Base-by-base conservation (phyloP, 2,329 filamentous ascomycete genomes). In the Aspergillus sp. region DNA sequence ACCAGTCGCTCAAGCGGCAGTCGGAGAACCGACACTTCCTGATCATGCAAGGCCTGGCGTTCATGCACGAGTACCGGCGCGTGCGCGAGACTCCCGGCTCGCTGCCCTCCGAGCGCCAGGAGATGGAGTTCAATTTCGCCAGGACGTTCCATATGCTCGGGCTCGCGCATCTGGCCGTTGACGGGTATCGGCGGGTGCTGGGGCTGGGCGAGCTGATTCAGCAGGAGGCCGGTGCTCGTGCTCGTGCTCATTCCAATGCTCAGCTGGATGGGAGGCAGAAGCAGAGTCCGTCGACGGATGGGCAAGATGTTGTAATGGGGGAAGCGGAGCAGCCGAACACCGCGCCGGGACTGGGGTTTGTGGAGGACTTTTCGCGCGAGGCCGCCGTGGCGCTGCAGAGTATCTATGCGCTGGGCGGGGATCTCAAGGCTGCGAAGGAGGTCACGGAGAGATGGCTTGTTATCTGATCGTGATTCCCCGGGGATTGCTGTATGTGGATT, bases 21-120 rank as follows among this genome's bases (percentile, higher is more conserved):
- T 79, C 82, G 0, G 85, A 89, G 29, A 96, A 96, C 53, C 71
- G 91, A 2, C 89, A 96, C 53, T 89, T 84, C 51, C 75, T 86
- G 25, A 77, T 95, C 26, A 70, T 85, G 42, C 88, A 96, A 55
- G 91, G 86, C 0, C 71, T 95, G 31, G 69, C 79, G 0, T 95
- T 94, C 49, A 61, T 96, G 36, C 75, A 80, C 36, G 67, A 75
- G 22, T 93, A 93, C 59, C 80, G 82, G 44, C 68, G 75, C 2
- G 53, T 75, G 15, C 70, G 82, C 15, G 64, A 39, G 58, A 64
- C 38, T 55, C 52, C 59, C 19, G 60, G 57, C 4, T 53, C 53
- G 6, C 44, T 60, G 4, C 57, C 62, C 1, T 49, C 63, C 13
- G 63, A 79, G 46, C 60, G 68, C 30, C 81, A 85, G 51, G 86